These are phyloP conservation scores for Epithele typhae DNA, from an alignment of 768 basidiomycete species.

Conservation along the genomic window DNA sequence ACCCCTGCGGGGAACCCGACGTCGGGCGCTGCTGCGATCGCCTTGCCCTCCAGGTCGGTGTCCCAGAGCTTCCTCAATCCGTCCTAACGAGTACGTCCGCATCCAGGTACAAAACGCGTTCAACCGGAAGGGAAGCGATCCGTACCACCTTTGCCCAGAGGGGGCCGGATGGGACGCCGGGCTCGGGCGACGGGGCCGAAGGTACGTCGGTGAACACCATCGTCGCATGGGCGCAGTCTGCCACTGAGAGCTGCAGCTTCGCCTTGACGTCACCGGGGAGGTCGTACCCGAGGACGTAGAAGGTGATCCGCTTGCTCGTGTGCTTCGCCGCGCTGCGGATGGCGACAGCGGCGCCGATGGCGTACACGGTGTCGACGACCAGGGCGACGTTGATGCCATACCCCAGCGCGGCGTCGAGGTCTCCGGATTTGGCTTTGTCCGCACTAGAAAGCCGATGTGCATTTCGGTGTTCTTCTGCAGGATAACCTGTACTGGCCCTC, in stretches of 20 bases:
- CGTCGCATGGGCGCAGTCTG: constrained; percentile 28
- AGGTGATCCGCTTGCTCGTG: constrained; percentile 35
- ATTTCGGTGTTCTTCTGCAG: constrained; percentile 45
- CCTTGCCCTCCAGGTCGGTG: constrained; percentile 37
- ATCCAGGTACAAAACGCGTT: constrained; percentile 49
- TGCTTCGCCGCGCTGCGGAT: constrained; percentile 37
- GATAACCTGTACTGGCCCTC: constrained; percentile 44
- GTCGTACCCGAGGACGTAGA: constrained; percentile 50
- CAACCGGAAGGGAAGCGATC: constrained; percentile 40
- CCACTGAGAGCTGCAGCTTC: constrained; percentile 25
- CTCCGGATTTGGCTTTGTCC: constrained; percentile 7
- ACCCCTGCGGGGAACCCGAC: constrained; percentile 50
- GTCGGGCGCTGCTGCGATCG: constrained; percentile 43
- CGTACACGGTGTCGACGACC: constrained; percentile 39
- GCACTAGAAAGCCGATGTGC: constrained; percentile 47
- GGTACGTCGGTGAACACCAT: constrained; percentile 35
- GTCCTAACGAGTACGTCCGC: constrained; percentile 45
- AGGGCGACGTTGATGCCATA: constrained; percentile 48
- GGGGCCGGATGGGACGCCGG: constrained; percentile 26
- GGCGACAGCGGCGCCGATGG: constrained; percentile 44
- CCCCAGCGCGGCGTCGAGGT: constrained; percentile 25
- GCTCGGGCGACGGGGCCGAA: constrained; percentile 18
- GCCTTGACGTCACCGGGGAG: constrained; percentile 32
- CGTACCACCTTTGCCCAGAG: constrained; percentile 52
- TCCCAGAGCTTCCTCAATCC: constrained; percentile 41